These are phyloP conservation scores for Stromatinia cepivora DNA, from an alignment of 2,329 filamentous ascomycete genomes.

Conservation along the genomic window DNA sequence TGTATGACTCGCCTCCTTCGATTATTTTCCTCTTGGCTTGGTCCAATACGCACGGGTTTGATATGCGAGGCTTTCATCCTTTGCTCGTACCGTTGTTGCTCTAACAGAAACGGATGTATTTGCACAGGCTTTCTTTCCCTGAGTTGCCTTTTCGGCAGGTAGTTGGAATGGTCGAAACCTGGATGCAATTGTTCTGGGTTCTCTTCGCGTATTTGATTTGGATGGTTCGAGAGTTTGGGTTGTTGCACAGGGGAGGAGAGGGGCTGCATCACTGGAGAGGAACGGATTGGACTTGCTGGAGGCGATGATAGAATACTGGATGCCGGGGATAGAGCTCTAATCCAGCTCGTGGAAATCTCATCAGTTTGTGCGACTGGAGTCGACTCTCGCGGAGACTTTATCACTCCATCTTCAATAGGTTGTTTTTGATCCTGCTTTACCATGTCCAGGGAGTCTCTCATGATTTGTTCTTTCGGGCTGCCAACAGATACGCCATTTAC, in stretches of 20 bases:
- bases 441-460: not conserved
- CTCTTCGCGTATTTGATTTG: not conserved
- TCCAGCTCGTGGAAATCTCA: constrained; percentile 45
- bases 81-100: constrained; percentile 39
- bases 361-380: constrained; percentile 34
- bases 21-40: constrained; percentile 30
- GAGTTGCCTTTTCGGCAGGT: constrained; percentile 11
- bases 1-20: constrained; percentile 21
- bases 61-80: constrained; percentile 38
- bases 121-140: constrained; percentile 40
- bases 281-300: constrained; percentile 24
- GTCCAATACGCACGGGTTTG: constrained; percentile 36
- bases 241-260: not conserved
- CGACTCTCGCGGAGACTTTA: not conserved
- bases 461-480: not conserved
- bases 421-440: not conserved
- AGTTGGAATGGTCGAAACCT: not conserved
- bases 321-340: constrained; percentile 42
- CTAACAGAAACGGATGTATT: constrained; percentile 40
- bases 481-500: not conserved
- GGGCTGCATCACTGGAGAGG: constrained; percentile 8
- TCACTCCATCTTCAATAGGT: not conserved
- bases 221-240: not conserved
- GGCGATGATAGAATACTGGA: constrained; percentile 38
- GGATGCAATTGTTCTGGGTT: not conserved